Base-by-base conservation (phyloP, 805 yeast species). In the Starmerella stigmatis region DNA sequence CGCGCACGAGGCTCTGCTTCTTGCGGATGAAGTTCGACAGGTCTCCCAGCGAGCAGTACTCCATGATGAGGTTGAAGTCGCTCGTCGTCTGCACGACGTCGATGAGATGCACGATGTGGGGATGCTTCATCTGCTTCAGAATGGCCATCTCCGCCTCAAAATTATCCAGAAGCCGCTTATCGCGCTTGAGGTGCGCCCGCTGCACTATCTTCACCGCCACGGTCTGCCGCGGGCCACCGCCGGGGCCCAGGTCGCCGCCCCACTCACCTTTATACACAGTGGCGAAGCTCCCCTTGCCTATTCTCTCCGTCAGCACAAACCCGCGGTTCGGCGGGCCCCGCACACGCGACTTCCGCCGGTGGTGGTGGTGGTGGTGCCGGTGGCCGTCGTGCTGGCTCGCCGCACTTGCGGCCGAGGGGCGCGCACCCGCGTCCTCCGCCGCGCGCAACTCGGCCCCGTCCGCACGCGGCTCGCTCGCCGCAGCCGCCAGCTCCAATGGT, bases 261-360 rank as follows among this genome's bases (percentile, higher is more conserved):
- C 47, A 44, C 46, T 73, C 70, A 43, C 96, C 95, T 64, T 85
- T 86, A 68, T 83, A 89, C 21, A 92, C 98, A 50, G 80, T 81
- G 56, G 98, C 98, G 68, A 92, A 92, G 8, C 94, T 83, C 27
- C 98, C 98, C 57, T 83, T 78, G 20, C 98, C 98, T 44, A 92
- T 89, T 62, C 86, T 94, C 16, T 79, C 75, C 20, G 85, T 86
- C 27, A 48, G 44, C 16, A 43, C 41, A 29, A 55, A 53, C 37
- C 54, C 50, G 30, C 42, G 34, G 31, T 44, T 28, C 16, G 43
- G 47, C 10, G 43, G 47, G 11, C 22, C 34, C 11, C 33, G 42
- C 25, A 21, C 38, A 13, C 32, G 22, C 11, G 41, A 21, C 13
- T 21, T 7, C 15, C 38, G 21, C 15, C 41, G 34, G 41, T 38